Conservation (phyloP, 192 early-diverging fungal genomes). For the Helicostylum pulchrum region DNA sequence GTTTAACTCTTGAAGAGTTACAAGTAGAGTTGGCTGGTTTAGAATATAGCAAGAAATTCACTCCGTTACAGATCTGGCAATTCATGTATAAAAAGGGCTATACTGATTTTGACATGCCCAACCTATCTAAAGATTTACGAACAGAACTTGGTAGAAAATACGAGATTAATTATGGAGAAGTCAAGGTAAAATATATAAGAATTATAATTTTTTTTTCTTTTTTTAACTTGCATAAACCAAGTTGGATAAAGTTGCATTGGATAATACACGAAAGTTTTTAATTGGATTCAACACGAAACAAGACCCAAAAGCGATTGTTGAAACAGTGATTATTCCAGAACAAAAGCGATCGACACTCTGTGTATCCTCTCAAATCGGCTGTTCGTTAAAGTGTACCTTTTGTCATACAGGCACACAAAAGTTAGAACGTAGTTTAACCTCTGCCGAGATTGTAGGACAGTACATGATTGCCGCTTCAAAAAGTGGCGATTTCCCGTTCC, state of each 20-base stretch:
- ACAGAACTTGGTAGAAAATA: conserved; percentile 46
- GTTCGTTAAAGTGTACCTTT: conserved; percentile 81
- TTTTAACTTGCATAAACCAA: conserved; percentile 3
- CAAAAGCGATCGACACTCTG: conserved; percentile 68
- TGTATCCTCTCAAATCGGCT: conserved; percentile 82
- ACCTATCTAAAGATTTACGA: conserved; percentile 50
- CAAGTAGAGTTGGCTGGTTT: conserved; percentile 30
- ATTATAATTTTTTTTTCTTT: neutral
- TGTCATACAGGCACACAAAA: conserved; percentile 92
- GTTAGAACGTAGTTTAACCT: conserved; percentile 69
- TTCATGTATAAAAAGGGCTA: conserved; percentile 53
- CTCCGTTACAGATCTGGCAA: conserved; percentile 42
- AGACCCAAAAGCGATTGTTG: conserved; percentile 59
- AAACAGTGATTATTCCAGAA: conserved; percentile 78
- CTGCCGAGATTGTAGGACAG: conserved; percentile 67
- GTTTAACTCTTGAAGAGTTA: conserved; percentile 34
- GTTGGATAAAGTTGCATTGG: conserved; percentile 47
- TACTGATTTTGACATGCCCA: conserved; percentile 64
- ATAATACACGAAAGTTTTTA: conserved; percentile 62
- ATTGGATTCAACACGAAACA: conserved; percentile 49
- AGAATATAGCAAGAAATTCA: conserved; percentile 36
- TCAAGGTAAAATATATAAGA: conserved; percentile 37
- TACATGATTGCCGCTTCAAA: conserved; percentile 63
- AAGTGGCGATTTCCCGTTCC: conserved; percentile 59
- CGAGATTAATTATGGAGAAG: conserved; percentile 54